Evolutionary conservation across 2,329 filamentous ascomycete genomes (phyloP).

Genomic region (Beauveria bassiana): DNA sequence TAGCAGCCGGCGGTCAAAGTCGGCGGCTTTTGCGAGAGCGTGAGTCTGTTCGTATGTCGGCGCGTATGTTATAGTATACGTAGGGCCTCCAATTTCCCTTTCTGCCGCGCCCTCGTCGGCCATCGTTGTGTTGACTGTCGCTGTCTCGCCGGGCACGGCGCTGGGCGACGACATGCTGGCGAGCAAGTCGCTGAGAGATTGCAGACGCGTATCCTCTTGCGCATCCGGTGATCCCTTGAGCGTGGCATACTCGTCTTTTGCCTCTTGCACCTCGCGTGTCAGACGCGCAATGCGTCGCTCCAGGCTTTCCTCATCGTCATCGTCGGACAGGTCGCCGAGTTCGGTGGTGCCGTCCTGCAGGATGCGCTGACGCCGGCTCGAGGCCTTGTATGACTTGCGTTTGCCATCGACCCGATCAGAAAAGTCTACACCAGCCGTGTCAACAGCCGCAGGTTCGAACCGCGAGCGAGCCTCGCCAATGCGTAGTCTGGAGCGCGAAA

Average conservation of each 20-base stretch:
- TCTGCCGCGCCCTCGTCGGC: conserved; percentile 15
- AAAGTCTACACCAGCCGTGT: conserved; percentile 75
- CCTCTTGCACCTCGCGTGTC: conserved; percentile 72
- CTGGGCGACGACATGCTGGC: conserved; percentile 49
- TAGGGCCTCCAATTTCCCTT: conserved; percentile 28
- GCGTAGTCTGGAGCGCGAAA: conserved; percentile 69
- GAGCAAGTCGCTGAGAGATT: conserved; percentile 63
- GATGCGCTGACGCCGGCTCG: conserved; percentile 57
- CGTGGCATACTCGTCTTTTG: conserved; percentile 54
- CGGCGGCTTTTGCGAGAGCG: conserved; percentile 70
- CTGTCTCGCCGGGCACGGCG: conserved; percentile 10
- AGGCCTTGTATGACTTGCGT: conserved; percentile 73
- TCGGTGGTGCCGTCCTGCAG: conserved; percentile 57
- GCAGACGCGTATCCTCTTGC: conserved; percentile 32
- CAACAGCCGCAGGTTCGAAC: conserved; percentile 69
- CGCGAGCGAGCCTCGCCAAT: conserved; percentile 71
- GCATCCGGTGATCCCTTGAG: conserved; percentile 40
- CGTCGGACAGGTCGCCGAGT: conserved; percentile 68
- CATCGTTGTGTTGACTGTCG: conserved; percentile 7
- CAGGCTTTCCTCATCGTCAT: conserved; percentile 64
- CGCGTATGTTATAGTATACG: conserved; percentile 58
- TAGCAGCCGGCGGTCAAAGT: conserved; percentile 77
- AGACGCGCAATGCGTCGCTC: conserved; percentile 74
- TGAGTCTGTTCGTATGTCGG: conserved; percentile 60
- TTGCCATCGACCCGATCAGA: conserved; percentile 81